Evolutionary conservation across 257 asterid species (phyloP).

Genomic region (Leonotis leonurus): DNA sequence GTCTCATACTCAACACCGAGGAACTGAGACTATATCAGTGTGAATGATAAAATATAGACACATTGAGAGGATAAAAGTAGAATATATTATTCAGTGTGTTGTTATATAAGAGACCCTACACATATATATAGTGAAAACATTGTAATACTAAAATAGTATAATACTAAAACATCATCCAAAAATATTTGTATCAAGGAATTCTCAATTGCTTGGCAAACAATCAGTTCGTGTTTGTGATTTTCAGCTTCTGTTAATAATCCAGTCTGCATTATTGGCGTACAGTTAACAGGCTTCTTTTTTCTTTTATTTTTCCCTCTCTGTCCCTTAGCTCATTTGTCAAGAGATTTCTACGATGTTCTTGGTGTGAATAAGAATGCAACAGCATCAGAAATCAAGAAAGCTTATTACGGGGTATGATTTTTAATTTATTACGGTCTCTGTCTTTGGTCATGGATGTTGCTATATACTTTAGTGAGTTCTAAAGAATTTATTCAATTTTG

Average conservation of each 20-base stretch:
- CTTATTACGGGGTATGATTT: slow-evolving; percentile 65
- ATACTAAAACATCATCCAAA: too few species aligned
- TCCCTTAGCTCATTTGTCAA: slow-evolving; percentile 41
- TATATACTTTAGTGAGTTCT: neutral
- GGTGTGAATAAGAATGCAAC: slow-evolving; percentile 69
- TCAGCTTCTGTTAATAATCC: neutral
- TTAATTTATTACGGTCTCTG: neutral
- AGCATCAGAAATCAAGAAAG: slow-evolving; percentile 75
- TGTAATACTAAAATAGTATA: too few species aligned
- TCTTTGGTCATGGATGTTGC: neutral
- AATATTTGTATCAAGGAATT: too few species aligned
- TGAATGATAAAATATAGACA: too few species aligned
- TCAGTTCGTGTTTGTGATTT: neutral
- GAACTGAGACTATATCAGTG: too few species aligned
- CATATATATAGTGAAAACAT: too few species aligned
- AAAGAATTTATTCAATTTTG: neutral
- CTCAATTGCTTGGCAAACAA: neutral
- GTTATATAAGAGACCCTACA: too few species aligned
- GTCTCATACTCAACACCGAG: too few species aligned
- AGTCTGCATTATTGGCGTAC: neutral
- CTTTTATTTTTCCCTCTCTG: too few species aligned
- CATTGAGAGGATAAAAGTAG: too few species aligned
- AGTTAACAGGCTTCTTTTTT: neutral
- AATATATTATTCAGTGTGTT: too few species aligned
- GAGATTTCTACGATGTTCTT: slow-evolving; percentile 71